Evolutionary conservation across 2,329 filamentous ascomycete species (phyloP).

Genomic region (Boeremia lycopersici): DNA sequence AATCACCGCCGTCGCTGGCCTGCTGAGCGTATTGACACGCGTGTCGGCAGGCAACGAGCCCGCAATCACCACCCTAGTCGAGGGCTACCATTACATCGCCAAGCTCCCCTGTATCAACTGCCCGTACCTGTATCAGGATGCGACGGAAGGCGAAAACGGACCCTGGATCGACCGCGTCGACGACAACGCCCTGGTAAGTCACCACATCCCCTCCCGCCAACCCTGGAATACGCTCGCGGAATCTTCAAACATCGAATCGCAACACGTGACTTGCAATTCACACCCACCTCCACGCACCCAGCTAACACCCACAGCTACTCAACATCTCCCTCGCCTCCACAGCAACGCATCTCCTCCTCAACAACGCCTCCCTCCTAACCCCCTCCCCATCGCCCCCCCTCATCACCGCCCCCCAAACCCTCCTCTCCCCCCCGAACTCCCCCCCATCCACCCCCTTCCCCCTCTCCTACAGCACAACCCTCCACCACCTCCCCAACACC

Average conservation of each 20-base stretch:
- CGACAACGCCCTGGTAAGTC: constrained; percentile 29
- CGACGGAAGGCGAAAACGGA: constrained; percentile 29
- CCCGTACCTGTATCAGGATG: constrained; percentile 42
- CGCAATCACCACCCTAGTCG: constrained; percentile 37
- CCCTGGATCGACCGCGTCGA: constrained; percentile 35
- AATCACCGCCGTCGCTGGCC: background rate
- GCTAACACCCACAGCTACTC: constrained; percentile 26
- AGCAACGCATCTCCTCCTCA: constrained; percentile 32
- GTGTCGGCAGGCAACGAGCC: constrained; percentile 30
- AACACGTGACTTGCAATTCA: too few species aligned
- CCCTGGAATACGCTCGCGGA: too few species aligned
- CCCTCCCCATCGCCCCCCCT: constrained; percentile 24
- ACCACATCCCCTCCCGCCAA: constrained; percentile 9
- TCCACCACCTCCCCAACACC: constrained; percentile 24
- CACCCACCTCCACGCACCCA: too few species aligned
- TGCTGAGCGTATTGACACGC: constrained; percentile 4
- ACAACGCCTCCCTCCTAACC: constrained; percentile 31
- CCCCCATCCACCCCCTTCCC: constrained; percentile 17
- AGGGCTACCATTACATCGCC: constrained; percentile 41
- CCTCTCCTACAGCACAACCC: constrained; percentile 37
- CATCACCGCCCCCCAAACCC: constrained; percentile 40
- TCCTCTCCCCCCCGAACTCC: constrained; percentile 23
- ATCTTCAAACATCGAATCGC: too few species aligned
- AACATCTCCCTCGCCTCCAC: constrained; percentile 41
- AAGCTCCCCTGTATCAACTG: constrained; percentile 43